These are phyloP conservation scores for Penicillium antarcticum DNA, from an alignment of 495 filamentous ascomycete genomes.

Conservation along the genomic window DNA sequence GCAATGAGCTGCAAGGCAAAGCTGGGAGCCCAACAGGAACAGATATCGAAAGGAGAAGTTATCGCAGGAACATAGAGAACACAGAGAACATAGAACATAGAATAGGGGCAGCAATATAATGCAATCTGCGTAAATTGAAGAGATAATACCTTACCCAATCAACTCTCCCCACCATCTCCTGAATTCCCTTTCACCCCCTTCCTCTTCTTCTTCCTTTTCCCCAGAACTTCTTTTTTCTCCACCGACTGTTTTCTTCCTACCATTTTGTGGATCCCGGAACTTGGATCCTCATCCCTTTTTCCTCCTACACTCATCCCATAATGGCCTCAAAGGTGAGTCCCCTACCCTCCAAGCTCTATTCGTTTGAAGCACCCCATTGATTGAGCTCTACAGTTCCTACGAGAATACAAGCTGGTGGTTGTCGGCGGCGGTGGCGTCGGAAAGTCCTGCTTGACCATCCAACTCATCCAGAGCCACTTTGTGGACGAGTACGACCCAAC, in stretches of 20 bases:
- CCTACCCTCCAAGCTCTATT: not conserved
- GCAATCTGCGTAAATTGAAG: no score
- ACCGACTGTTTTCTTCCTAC: not conserved
- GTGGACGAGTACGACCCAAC: conserved; percentile 99
- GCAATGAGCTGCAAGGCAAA: no score
- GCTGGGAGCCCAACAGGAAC: no score
- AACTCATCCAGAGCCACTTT: conserved; percentile 98
- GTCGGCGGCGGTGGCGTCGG: conserved; percentile 97
- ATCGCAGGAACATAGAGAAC: no score
- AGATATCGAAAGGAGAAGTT: no score
- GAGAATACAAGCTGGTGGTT: conserved; percentile 98
- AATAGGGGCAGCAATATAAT: no score
- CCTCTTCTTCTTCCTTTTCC: not conserved
- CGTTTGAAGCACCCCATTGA: conserved; percentile 6
- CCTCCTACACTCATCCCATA: conserved; percentile 8
- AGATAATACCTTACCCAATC: conserved; percentile 3
- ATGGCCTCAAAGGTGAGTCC: conserved; percentile 32
- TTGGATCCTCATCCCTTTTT: not conserved
- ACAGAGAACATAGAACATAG: no score
- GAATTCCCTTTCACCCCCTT: conserved; percentile 11
- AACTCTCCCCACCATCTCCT: conserved; percentile 12
- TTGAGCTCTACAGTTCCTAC: conserved; percentile 65
- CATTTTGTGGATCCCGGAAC: not conserved
- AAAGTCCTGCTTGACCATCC: conserved; percentile 98
- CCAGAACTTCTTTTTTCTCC: not conserved